Evolutionary conservation across 1,284 basidiomycete genomes (phyloP), one percentile per base, ranked within the genome.

Genomic region (Erythrobasidium hasegawianum): DNA sequence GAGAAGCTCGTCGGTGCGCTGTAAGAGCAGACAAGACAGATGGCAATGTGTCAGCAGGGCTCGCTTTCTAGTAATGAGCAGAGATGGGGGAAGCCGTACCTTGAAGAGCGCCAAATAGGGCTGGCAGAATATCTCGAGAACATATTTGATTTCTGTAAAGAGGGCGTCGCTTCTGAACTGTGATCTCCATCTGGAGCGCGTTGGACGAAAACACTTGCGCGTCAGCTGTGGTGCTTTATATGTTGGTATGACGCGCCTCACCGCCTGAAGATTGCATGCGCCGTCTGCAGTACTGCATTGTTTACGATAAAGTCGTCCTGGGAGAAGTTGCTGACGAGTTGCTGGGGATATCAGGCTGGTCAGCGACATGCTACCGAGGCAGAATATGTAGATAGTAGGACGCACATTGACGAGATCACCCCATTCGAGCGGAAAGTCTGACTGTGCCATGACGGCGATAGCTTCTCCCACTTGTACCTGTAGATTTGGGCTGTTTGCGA

Each of bases 261-360:
- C 70, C 86, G 84, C 60, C 85, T 84, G 80, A 97, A 97, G 74
- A 98, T 97, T 45, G 91, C 93, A 78, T 97, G 95, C 0, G 92
- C 90, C 0, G 94, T 94, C 73, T 95, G 85, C 40, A 99, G 83
- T 8, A 98, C 89, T 60, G 89, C 90, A 41, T 93, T 82, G 76
- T 97, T 95, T 72, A 91, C 78, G 70, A 87, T 86, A 77, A 89
- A 92, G 75, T 97, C 86, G 18, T 86, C 83, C 9, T 82, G 78
- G 13, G 89, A 87, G 47, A 94, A 81, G 65, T 89, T 89, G 55
- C 80, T 75, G 52, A 94, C 88, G 53, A 96, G 85, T 86, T 91
- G 88, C 89, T 94, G 75, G 24, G 67, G 11, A 41, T n/a, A 41
- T 41, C 40, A 41, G 11, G n/a, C n/a, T n/a, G 40, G 11, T 11